phyloP scores from a whole-genome alignment of 2,329 filamentous ascomycete genomes.

The Colletotrichum sp. region DNA sequence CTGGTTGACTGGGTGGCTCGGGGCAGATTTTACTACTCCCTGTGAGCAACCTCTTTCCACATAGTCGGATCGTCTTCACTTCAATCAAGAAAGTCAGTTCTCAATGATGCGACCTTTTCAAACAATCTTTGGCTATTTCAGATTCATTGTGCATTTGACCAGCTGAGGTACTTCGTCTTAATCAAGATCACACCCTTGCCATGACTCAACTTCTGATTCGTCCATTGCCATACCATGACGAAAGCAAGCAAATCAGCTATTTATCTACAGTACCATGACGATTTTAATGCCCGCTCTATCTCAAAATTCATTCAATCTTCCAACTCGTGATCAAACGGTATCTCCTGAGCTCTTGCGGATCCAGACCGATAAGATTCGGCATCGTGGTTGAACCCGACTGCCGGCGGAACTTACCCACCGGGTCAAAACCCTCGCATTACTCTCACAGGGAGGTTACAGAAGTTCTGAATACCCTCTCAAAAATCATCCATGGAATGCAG shows the following conservation, averaged over 20 bases:
- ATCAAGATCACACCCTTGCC: background rate
- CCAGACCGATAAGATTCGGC: background rate
- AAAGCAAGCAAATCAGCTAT: background rate
- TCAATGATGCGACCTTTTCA: background rate
- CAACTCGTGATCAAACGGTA: background rate
- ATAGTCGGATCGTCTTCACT: background rate
- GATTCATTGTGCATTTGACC: background rate
- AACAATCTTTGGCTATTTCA: background rate
- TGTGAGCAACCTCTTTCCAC: background rate
- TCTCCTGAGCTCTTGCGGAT: background rate
- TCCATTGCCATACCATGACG: background rate
- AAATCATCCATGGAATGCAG: background rate
- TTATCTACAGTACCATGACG: background rate
- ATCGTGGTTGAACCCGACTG: background rate
- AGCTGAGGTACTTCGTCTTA: background rate
- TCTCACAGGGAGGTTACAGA: background rate
- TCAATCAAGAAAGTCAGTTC: background rate
- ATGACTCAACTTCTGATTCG: background rate
- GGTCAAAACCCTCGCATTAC: background rate
- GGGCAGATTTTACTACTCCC: background rate
- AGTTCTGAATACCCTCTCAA: background rate
- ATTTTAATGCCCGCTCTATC: background rate
- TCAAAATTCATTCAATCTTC: background rate
- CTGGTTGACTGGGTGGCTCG: background rate
- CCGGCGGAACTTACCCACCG: background rate